Conservation (phyloP, 2,329 filamentous ascomycete genomes). For the Claviceps sp. region DNA sequence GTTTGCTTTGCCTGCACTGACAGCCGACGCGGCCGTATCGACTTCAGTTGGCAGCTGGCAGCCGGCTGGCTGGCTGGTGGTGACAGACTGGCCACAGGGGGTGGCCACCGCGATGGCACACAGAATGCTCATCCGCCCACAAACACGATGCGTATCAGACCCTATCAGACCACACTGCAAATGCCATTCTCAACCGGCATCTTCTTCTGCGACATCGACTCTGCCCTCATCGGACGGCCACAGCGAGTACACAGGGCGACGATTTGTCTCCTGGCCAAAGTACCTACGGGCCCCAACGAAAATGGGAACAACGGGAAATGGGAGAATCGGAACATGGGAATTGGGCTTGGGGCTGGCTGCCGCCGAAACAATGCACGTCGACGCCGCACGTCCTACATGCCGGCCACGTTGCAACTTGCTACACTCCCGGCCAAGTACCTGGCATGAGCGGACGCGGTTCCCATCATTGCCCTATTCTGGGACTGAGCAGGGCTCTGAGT, state of each 20-base stretch:
- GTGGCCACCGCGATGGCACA: neutral
- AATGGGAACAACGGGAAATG: too few relatives aligned
- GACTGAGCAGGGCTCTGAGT: neutral
- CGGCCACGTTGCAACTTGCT: constrained; percentile 2
- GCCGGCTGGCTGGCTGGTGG: neutral
- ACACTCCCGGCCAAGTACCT: neutral
- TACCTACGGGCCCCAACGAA: too few relatives aligned
- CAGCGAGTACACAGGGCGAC: neutral
- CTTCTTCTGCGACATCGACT: neutral
- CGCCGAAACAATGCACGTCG: neutral
- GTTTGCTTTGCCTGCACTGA: neutral
- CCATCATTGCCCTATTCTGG: constrained; percentile 1
- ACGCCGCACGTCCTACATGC: neutral
- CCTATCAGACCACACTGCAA: neutral
- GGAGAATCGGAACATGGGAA: neutral
- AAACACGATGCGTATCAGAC: neutral
- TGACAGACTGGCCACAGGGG: neutral
- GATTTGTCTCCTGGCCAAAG: neutral
- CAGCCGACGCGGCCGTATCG: too few relatives aligned
- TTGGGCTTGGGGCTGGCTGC: neutral
- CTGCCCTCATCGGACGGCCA: neutral
- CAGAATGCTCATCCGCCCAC: neutral
- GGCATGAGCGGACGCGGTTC: neutral
- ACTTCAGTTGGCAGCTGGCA: too few relatives aligned
- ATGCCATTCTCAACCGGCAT: neutral